Percentiles rank a stretch among this genome's conserved stretches.
These are phyloP conservation scores for Peronospora farinosa DNA, from an alignment of 352 stramenopile genomes.

Conservation along the genomic window DNA sequence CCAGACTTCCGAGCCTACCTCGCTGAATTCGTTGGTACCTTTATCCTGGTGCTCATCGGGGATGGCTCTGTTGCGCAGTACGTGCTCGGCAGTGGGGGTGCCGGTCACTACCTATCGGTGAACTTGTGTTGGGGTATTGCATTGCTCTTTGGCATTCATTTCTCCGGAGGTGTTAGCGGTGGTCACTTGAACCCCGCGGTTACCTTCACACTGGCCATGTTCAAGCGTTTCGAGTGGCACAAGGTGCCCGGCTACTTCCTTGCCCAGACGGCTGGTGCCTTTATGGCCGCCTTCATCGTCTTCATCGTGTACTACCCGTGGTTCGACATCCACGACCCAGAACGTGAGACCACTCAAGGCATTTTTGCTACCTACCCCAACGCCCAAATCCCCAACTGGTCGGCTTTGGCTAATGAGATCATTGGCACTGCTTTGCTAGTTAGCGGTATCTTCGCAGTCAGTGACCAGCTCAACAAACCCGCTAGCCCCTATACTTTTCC, in stretches of 20 bases:
- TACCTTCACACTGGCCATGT: slow-evolving; percentile 46
- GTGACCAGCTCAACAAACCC: slow-evolving; percentile 41
- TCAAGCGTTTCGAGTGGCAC: slow-evolving; percentile 45
- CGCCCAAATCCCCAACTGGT: slow-evolving; percentile 34
- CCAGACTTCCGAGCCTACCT: slow-evolving; percentile 46
- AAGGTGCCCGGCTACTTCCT: slow-evolving; percentile 50
- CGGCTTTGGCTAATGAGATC: slow-evolving; percentile 38
- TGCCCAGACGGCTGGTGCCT: slow-evolving; percentile 40
- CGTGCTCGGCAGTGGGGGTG: slow-evolving; percentile 35
- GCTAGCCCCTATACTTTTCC: slow-evolving; percentile 37
- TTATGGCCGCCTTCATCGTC: slow-evolving; percentile 37
- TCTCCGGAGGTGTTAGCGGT: slow-evolving; percentile 44
- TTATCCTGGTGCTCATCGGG: slow-evolving; percentile 58
- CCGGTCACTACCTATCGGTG: slow-evolving; percentile 45
- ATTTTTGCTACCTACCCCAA: slow-evolving; percentile 53
- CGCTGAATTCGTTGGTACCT: slow-evolving; percentile 57
- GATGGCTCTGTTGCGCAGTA: slow-evolving; percentile 57
- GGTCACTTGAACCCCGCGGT: slow-evolving; percentile 64
- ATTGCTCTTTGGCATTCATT: slow-evolving; percentile 56
- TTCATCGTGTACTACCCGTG: slow-evolving; percentile 59
- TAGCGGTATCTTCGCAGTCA: slow-evolving; percentile 38
- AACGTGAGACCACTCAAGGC: slow-evolving; percentile 29
- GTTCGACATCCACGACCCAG: slow-evolving; percentile 44
- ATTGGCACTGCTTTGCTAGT: slow-evolving; percentile 37
- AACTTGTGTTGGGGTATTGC: slow-evolving; percentile 58